Conservation (phyloP, 179 eudicot species). For the Amaranthus tricolor region DNA sequence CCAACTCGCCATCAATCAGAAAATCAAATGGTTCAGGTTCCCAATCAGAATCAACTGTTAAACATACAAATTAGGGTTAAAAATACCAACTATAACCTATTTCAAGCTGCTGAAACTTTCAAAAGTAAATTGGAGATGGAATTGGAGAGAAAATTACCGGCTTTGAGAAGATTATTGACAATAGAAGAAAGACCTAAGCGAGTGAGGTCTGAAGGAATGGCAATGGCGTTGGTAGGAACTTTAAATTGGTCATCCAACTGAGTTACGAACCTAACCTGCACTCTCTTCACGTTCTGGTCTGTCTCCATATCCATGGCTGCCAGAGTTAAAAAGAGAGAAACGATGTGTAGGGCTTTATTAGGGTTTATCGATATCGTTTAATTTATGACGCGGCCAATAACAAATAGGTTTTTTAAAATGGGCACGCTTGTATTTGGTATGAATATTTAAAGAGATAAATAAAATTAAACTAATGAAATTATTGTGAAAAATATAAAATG, state of each 20-base stretch:
- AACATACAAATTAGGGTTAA: not conserved
- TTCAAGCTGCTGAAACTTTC: not conserved
- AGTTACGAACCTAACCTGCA: slow-evolving; percentile 83
- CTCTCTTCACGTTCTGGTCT: slow-evolving; percentile 46
- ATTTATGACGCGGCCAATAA: no score
- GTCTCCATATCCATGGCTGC: slow-evolving; percentile 49
- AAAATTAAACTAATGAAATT: no score
- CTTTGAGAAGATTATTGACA: slow-evolving; percentile 62
- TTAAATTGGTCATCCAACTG: slow-evolving; percentile 51
- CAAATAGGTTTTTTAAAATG: no score
- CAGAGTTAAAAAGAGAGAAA: not conserved
- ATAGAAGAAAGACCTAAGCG: slow-evolving; percentile 73
- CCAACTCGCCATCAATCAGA: slow-evolving; percentile 74
- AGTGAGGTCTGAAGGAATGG: slow-evolving; percentile 67
- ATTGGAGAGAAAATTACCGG: slow-evolving; percentile 33
- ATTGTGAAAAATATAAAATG: no score
- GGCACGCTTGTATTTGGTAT: no score
- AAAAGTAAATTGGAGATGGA: not conserved
- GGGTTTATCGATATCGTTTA: no score
- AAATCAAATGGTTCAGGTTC: slow-evolving; percentile 79
- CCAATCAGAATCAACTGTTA: slow-evolving; percentile 67
- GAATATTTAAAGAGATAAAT: no score
- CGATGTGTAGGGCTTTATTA: no score
- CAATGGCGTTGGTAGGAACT: slow-evolving; percentile 54
- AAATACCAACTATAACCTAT: not conserved